These are phyloP conservation scores for Suillus americanus DNA, from an alignment of 768 basidiomycete species.

Conservation along the genomic window DNA sequence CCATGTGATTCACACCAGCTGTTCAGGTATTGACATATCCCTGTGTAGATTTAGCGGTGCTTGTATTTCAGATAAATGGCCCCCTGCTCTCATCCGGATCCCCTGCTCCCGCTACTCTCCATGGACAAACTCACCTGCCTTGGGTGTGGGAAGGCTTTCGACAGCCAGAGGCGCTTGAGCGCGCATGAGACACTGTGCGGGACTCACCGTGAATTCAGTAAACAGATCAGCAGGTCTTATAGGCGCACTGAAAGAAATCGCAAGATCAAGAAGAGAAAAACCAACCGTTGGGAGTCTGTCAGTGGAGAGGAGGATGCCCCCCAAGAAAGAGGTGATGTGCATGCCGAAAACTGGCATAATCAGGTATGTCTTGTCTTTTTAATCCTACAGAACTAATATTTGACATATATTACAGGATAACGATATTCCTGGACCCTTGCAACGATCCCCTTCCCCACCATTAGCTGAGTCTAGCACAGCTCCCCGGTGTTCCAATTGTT, in stretches of 20 bases:
- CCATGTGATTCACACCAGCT: neutral
- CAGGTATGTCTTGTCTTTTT: neutral
- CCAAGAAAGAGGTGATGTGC: neutral
- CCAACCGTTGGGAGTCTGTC: neutral
- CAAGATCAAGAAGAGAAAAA: neutral
- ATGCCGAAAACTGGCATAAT: neutral
- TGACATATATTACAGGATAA: neutral
- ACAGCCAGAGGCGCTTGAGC: neutral
- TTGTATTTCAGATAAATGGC: neutral
- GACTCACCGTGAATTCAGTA: neutral
- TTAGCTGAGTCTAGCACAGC: too few relatives aligned
- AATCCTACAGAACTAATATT: neutral
- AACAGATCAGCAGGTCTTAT: neutral
- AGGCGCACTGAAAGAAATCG: neutral
- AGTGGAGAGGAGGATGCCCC: neutral
- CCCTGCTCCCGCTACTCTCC: neutral
- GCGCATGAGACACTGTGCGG: neutral
- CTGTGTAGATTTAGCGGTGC: neutral
- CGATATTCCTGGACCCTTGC: too few relatives aligned
- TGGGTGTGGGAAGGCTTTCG: constrained; percentile 7
- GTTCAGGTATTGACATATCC: neutral
- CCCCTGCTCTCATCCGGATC: neutral
- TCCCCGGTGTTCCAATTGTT: neutral
- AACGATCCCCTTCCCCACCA: too few relatives aligned
- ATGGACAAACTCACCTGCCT: constrained; percentile 2